Base-by-base conservation (phyloP, 768 basidiomycete species). In the Coprinopsis sp. region DNA sequence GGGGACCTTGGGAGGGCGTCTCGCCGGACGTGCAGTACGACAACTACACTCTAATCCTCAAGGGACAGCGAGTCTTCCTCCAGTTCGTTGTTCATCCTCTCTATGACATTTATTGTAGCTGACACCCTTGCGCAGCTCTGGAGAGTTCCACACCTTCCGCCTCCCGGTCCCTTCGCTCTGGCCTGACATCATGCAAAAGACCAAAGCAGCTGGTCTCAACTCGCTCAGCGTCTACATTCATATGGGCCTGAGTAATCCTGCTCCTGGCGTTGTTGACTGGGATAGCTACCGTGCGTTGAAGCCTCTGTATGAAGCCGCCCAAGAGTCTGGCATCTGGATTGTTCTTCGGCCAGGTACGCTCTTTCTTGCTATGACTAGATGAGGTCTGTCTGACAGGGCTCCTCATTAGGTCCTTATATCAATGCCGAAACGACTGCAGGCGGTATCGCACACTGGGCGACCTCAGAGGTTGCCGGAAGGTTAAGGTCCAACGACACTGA, bases 61-160 rank as follows among this genome's bases (percentile, higher is more conserved):
- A 78, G 33, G 82, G 80, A 3, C 87, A 87, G 54, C 71, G 88
- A 13, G 60, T 87, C 16, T 87, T 90, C 53, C 61, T 90, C 3
- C 75, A 87, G 86, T 86, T 64, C 44, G 81, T 21, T 8, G 7
- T 34, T 71, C 14, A 37, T 39, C 10, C 27, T 21, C n/a, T 23
- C 44, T 4, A 2, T 41, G 11, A n/a, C 33, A n/a, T 14, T 30
- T 6, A 30, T 46, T 33, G 41, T 19, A n/a, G 41, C 21, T 37
- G 24, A 30, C 24, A 33, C 3, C 28, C 25, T 12, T 33, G 31
- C 6, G 22, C 49, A 90, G 88, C 55, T 87, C 86, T 1, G 90
- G 90, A 47, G 90, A 91, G 61, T 88, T 90, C 61, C 90, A 91
- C 56, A 79, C 87, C 1, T 91, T 87, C 67, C 78, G 87, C 19